Evolutionary conservation across 768 basidiomycete species (phyloP).

Genomic region (Neoboletus brunneissimus): DNA sequence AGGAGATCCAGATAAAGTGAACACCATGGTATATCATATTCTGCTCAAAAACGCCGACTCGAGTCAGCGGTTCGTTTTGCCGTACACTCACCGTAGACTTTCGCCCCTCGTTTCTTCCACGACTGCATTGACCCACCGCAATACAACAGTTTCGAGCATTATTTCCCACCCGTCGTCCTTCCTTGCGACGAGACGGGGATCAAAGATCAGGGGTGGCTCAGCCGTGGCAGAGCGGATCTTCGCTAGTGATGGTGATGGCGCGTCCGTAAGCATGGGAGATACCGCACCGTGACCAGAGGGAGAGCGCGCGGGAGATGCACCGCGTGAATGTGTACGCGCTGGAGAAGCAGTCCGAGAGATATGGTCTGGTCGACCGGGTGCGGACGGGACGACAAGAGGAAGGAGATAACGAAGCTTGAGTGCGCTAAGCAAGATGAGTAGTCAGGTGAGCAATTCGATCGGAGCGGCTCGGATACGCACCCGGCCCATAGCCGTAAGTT

Average conservation of each 20-base stretch:
- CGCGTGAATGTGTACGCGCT: slow-evolving; percentile 16
- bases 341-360: slow-evolving; percentile 25
- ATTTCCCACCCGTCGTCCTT: slow-evolving; percentile 77
- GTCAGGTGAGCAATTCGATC: neutral
- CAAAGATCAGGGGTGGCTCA: slow-evolving; percentile 60
- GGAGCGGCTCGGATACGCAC: slow-evolving; percentile 41
- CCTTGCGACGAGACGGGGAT: slow-evolving; percentile 68
- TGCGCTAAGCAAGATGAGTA: slow-evolving; percentile 45
- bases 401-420: slow-evolving; percentile 80
- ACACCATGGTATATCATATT: neutral
- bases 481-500: slow-evolving; percentile 84
- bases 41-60: neutral
- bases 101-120: slow-evolving; percentile 62
- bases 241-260: slow-evolving; percentile 31
- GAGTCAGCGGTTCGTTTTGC: neutral
- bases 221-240: slow-evolving; percentile 37
- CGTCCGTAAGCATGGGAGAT: neutral
- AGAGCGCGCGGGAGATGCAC: slow-evolving; percentile 25
- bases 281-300: slow-evolving; percentile 7
- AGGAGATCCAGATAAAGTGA: neutral
- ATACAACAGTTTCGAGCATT: slow-evolving; percentile 65
- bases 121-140: slow-evolving; percentile 65
- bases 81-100: slow-evolving; percentile 17
- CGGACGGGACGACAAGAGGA: slow-evolving; percentile 57
- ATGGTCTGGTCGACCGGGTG: slow-evolving; percentile 30